phyloP scores from a whole-genome alignment of 1,139 yeast species.

The Pneumocystis carinii region DNA sequence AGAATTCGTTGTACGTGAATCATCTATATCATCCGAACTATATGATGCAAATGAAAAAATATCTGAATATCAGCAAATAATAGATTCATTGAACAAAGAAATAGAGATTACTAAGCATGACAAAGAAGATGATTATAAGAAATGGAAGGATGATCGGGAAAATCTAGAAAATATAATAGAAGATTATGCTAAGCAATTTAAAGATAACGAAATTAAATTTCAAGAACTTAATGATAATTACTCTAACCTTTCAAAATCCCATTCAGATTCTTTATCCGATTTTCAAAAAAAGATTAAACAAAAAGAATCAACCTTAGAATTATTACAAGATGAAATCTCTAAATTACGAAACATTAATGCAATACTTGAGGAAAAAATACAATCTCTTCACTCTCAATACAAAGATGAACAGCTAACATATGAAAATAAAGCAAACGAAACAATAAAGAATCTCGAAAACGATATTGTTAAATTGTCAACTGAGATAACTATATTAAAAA shows the following conservation, averaged over 20 bases:
- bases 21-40: background rate
- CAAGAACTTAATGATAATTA: background rate
- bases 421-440: slow-evolving; percentile 4
- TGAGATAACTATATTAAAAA: slow-evolving; percentile 5
- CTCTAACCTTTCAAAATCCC: background rate
- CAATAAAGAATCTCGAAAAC: slow-evolving; percentile 2
- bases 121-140: background rate
- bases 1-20: background rate
- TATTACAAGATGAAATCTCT: background rate
- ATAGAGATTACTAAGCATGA: background rate
- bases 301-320: background rate
- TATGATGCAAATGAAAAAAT: background rate
- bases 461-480: slow-evolving; percentile 2
- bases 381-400: background rate
- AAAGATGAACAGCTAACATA: background rate
- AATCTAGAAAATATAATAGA: background rate
- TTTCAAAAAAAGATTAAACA: background rate
- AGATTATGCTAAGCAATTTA: background rate
- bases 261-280: background rate
- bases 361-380: background rate
- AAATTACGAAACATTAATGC: background rate
- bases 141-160: background rate
- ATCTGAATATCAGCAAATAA: background rate
- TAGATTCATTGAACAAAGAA: background rate
- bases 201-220: background rate